Evolutionary conservation across 1,139 yeast genomes (phyloP).

Genomic region (Zygosaccharomyces pseudobailii): DNA sequence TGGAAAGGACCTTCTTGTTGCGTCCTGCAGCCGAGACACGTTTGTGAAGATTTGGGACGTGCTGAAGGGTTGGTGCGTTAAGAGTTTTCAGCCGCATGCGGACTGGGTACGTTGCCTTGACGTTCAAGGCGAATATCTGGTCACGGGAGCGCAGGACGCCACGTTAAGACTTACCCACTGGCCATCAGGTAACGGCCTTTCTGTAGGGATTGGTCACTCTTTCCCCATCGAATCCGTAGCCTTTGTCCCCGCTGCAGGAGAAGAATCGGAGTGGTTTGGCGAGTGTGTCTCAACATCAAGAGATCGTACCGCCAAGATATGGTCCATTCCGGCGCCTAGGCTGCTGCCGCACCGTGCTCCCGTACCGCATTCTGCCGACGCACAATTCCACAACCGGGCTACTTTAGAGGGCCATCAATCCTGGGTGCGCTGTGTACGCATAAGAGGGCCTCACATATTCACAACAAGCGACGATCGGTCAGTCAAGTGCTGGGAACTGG

Average conservation of each 20-base stretch:
- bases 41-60: constrained; percentile 76
- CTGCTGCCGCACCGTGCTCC: constrained; percentile 53
- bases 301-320: constrained; percentile 68
- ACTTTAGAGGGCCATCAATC: constrained; percentile 71
- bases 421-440: constrained; percentile 61
- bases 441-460: constrained; percentile 57
- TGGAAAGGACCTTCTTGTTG: constrained; percentile 34
- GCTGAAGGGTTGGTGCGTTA: constrained; percentile 59
- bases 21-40: constrained; percentile 75
- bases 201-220: constrained; percentile 68
- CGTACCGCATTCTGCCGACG: constrained; percentile 46
- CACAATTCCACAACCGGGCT: constrained; percentile 58
- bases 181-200: constrained; percentile 62
- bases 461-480: constrained; percentile 79
- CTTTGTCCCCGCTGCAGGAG: constrained; percentile 46
- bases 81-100: constrained; percentile 70
- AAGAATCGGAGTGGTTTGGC: constrained; percentile 37
- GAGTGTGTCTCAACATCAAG: constrained; percentile 78
- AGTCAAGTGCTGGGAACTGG: constrained; percentile 75
- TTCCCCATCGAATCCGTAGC: constrained; percentile 78
- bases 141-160: constrained; percentile 82
- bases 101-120: constrained; percentile 83
- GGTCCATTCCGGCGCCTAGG: constrained; percentile 68
- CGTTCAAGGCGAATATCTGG: constrained; percentile 48
- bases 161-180: constrained; percentile 62